Evolutionary conservation across 306 rosid genomes (phyloP).

Genomic region (Sindora glabra): DNA sequence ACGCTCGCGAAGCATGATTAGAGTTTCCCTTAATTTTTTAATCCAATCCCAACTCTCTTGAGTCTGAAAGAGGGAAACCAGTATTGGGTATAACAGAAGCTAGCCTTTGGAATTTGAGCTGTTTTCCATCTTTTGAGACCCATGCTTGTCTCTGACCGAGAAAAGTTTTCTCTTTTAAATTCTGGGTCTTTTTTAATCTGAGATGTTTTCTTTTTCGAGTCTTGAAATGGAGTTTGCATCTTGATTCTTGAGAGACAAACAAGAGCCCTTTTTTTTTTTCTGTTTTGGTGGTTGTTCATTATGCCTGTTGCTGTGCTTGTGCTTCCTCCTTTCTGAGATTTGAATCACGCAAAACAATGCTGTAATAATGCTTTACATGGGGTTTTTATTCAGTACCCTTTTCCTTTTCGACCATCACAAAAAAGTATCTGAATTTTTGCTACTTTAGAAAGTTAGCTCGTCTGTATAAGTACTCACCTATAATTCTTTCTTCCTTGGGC

Average conservation of each 20-base stretch:
- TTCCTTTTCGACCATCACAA: conserved; percentile 18
- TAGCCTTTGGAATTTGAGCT: conserved; percentile 62
- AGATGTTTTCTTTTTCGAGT: conserved; percentile 16
- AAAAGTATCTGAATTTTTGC: conserved; percentile 33
- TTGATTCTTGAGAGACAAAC: conserved; percentile 13
- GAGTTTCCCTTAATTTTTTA: conserved; percentile 33
- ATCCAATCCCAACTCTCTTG: conserved; percentile 14
- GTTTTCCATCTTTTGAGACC: conserved; percentile 78
- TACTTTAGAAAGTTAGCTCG: conserved; percentile 28
- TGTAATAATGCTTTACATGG: conserved; percentile 37
- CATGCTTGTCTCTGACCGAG: conserved; percentile 63
- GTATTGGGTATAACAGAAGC: conserved; percentile 33
- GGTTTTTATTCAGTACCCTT: conserved; percentile 26
- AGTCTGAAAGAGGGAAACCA: conserved; percentile 24
- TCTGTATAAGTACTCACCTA: conserved; percentile 14
- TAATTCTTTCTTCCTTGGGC: conserved; percentile 21
- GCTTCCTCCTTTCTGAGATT: conserved; percentile 34
- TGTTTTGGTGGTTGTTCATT: conserved; percentile 16
- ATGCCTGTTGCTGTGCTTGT: conserved; percentile 25
- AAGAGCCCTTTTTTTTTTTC: too few relatives aligned
- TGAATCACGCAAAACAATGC: conserved; percentile 63
- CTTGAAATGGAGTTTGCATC: conserved; percentile 21
- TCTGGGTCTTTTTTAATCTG: conserved; percentile 27
- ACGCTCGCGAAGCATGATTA: conserved; percentile 63
- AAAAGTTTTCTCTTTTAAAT: conserved; percentile 21